Evolutionary conservation across 345 rosid genomes (phyloP).

Genomic region (Hypericum perforatum): DNA sequence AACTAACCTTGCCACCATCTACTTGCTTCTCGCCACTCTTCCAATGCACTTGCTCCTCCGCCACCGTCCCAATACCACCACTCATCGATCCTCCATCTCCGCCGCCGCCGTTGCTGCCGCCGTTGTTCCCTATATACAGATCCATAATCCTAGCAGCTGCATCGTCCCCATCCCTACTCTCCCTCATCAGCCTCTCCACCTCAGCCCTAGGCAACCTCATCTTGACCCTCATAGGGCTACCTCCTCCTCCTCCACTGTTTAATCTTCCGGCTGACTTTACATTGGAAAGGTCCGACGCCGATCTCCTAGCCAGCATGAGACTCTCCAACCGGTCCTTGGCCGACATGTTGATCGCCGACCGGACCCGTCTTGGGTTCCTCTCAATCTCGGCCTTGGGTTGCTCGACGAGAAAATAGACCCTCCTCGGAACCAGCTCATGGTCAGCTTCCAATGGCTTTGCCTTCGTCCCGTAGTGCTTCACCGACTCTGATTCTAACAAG

Average conservation of each 20-base stretch:
- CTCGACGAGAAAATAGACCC: conserved; percentile 82
- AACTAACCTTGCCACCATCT: no score
- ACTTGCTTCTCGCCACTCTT: neutral
- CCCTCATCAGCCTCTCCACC: conserved; percentile 12
- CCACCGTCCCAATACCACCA: no score
- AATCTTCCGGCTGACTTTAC: conserved; percentile 16
- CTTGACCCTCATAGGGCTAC: conserved; percentile 3
- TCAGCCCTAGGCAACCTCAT: conserved; percentile 17
- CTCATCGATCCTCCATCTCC: neutral
- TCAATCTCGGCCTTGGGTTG: conserved; percentile 37
- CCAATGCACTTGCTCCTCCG: conserved; percentile 5
- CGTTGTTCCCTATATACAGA: conserved; percentile 14
- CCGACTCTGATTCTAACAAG: conserved; percentile 67
- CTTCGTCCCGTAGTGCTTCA: conserved; percentile 60
- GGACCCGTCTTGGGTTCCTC: conserved; percentile 50
- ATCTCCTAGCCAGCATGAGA: conserved; percentile 67
- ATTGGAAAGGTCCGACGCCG: conserved; percentile 61
- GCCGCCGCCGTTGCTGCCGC: neutral
- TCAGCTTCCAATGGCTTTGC: conserved; percentile 58
- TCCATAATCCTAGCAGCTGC: conserved; percentile 18
- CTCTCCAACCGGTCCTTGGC: conserved; percentile 82
- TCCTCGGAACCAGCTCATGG: conserved; percentile 50
- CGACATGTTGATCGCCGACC: conserved; percentile 71
- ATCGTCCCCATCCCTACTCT: conserved; percentile 12
- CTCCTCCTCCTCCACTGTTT: no score